A percentile compares a stretch with the other conserved stretches of the same genome.
Conservation (phyloP, 2,329 filamentous ascomycete genomes). For the Sporothrix pseudoabietina region DNA sequence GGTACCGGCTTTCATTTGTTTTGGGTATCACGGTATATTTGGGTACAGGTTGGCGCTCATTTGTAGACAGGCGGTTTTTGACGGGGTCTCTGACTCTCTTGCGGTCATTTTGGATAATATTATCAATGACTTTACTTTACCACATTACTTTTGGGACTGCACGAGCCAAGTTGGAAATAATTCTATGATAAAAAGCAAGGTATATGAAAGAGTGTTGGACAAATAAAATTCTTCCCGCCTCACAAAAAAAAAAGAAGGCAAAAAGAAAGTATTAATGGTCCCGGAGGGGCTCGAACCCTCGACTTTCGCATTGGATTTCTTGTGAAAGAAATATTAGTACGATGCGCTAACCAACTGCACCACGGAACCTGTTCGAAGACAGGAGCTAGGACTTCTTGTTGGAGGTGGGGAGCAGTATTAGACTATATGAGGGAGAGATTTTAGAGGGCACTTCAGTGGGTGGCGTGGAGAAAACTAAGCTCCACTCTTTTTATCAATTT, state of each 20-base stretch:
- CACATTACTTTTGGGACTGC: neutral
- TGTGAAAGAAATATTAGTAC: conserved; percentile 34
- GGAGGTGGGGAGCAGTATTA: neutral
- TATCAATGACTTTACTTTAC: neutral
- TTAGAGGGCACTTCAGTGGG: neutral
- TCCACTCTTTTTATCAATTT: neutral
- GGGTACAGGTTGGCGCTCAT: neutral
- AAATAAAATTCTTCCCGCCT: neutral
- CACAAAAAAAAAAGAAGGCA: neutral
- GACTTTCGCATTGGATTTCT: conserved; percentile 35
- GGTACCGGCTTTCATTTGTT: neutral
- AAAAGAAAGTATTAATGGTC: conserved; percentile 28
- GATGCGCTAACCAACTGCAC: conserved; percentile 37
- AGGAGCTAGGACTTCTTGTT: conserved; percentile 31
- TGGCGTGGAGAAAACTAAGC: neutral
- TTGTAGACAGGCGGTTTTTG: neutral
- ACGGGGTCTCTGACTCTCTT: neutral
- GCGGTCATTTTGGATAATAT: neutral
- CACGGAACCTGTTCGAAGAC: conserved; percentile 34
- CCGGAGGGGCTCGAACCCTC: conserved; percentile 37
- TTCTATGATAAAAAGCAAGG: neutral
- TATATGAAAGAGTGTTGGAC: neutral
- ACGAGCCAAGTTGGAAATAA: neutral
- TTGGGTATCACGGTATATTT: neutral
- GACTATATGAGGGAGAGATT: neutral